Evolutionary conservation across 148 eudicot genomes (phyloP).

Genomic region (Silene uniflora): DNA sequence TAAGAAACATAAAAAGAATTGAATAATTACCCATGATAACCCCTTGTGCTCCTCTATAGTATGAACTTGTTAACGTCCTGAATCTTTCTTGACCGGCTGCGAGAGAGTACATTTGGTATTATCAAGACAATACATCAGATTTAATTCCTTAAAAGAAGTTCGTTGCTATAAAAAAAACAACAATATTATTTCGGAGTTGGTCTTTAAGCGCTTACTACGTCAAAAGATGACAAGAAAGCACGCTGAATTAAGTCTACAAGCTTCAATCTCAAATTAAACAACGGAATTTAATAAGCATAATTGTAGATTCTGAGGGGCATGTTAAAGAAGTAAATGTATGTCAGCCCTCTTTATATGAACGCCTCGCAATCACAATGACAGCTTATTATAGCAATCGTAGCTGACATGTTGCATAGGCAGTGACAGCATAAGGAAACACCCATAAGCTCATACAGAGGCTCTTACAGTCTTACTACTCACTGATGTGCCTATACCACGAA

Average conservation of each 20-base stretch:
- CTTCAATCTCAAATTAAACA: not conserved
- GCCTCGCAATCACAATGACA: not conserved
- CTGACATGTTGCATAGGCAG: conserved; percentile 13
- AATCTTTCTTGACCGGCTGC: conserved; percentile 98
- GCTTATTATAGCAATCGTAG: not conserved
- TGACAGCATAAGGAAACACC: not conserved
- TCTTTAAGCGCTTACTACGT: not conserved
- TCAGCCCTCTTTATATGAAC: not conserved
- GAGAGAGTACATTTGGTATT: conserved; percentile 18
- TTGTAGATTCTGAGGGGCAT: not conserved
- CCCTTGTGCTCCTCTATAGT: conserved; percentile 97
- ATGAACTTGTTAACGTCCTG: conserved; percentile 89
- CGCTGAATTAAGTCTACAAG: not conserved
- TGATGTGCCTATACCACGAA: not conserved
- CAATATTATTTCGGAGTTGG: not conserved
- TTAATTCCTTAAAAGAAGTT: not conserved
- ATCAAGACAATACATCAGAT: not conserved
- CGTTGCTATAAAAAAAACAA: not conserved
- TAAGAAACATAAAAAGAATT: conserved; percentile 7
- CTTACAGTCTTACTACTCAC: not conserved
- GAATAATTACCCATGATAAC: conserved; percentile 67
- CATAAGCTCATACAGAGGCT: not conserved
- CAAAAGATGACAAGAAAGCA: not conserved
- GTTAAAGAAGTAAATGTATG: not conserved
- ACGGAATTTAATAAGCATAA: not conserved